A percentile compares a stretch with the other conserved stretches of the same genome.
Evolutionary conservation across 768 basidiomycete species (phyloP).

Genomic region (Phlebiopsis gigantea): DNA sequence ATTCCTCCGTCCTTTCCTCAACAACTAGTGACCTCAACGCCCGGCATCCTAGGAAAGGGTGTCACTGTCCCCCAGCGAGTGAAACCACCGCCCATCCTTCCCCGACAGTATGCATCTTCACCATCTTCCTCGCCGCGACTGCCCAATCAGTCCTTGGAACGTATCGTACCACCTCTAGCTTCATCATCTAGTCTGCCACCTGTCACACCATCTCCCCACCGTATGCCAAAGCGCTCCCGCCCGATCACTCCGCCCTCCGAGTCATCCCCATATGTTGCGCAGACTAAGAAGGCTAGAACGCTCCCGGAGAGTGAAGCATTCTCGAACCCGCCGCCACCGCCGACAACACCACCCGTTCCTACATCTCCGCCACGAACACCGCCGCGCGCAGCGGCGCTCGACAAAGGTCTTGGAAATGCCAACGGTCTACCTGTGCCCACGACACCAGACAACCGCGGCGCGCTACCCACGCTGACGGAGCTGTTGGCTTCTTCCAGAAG

Average conservation of each 20-base stretch:
- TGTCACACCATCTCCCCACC: slow-evolving; percentile 5
- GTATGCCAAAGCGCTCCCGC: slow-evolving; percentile 15
- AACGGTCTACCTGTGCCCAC: slow-evolving; percentile 20
- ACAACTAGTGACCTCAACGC: slow-evolving; percentile 50
- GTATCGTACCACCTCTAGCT: slow-evolving; percentile 16
- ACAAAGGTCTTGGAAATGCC: slow-evolving; percentile 20
- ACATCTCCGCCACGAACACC: slow-evolving; percentile 25
- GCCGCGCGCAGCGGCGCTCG: slow-evolving; percentile 12
- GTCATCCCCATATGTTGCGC: slow-evolving; percentile 5
- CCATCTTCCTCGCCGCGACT: slow-evolving; percentile 21
- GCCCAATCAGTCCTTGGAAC: slow-evolving; percentile 16
- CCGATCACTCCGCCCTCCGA: slow-evolving; percentile 15
- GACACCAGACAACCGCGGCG: slow-evolving; percentile 25
- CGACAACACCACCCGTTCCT: slow-evolving; percentile 26
- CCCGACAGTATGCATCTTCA: slow-evolving; percentile 21
- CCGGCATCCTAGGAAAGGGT: slow-evolving; percentile 22
- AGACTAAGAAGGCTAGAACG: slow-evolving; percentile 18
- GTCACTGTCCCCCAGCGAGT: slow-evolving; percentile 19
- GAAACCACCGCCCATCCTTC: slow-evolving; percentile 42
- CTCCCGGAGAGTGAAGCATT: neutral
- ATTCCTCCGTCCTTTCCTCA: slow-evolving; percentile 53
- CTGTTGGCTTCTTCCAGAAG: slow-evolving; percentile 40
- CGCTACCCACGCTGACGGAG: slow-evolving; percentile 36
- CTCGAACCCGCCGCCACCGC: slow-evolving; percentile 15
- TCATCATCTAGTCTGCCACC: slow-evolving; percentile 15